Percentiles rank a stretch among this genome's conserved stretches.
These are phyloP conservation scores for Xylaria flabelliformis DNA, from an alignment of 495 filamentous ascomycete genomes.

Conservation along the genomic window DNA sequence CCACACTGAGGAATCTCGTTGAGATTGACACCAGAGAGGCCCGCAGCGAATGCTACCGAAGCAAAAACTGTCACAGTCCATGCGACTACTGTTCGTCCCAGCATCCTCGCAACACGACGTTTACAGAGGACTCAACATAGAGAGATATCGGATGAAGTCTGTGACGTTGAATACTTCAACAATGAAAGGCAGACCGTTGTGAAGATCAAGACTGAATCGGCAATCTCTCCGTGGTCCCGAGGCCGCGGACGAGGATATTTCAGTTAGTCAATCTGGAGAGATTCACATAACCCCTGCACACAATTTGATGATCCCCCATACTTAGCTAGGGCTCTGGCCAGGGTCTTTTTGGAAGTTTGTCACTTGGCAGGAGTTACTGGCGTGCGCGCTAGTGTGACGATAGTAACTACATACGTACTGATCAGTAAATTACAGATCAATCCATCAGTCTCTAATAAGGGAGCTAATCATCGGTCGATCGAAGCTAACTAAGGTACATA, in stretches of 20 bases:
- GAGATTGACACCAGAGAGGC: neutral
- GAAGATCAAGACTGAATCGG: constrained; percentile 1
- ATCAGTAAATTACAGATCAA: constrained; percentile 7
- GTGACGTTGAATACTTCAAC: neutral
- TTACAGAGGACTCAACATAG: neutral
- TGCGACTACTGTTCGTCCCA: constrained; percentile 3
- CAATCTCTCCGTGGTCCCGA: neutral
- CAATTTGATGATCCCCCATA: constrained; percentile 9
- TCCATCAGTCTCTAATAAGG: neutral
- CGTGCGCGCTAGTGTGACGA: neutral
- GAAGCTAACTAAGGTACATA: neutral
- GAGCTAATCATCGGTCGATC: neutral
- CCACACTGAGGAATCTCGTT: constrained; percentile 7
- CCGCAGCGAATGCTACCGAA: constrained; percentile 13
- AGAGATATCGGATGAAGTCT: neutral
- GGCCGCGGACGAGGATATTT: neutral
- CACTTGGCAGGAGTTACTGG: neutral
- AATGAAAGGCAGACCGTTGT: neutral
- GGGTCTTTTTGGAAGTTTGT: neutral
- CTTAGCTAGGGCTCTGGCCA: neutral
- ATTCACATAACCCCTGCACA: neutral
- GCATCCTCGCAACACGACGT: constrained; percentile 5
- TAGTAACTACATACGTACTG: neutral
- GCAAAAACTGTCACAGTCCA: constrained; percentile 3
- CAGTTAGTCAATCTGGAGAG: neutral